Conservation (phyloP, 2,329 filamentous ascomycete genomes). For the Aureobasidium sp. region DNA sequence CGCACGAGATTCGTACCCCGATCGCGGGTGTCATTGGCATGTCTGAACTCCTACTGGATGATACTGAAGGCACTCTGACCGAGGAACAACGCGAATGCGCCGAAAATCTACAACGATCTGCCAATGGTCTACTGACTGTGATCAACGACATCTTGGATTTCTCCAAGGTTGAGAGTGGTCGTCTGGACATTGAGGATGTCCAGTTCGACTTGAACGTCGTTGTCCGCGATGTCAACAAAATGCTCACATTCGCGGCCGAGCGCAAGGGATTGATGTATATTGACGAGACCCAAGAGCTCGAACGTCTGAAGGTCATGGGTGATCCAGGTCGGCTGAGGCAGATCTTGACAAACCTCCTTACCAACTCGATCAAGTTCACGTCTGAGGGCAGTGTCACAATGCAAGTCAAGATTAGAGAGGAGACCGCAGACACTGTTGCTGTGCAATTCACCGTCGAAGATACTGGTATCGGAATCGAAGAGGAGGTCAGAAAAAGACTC, state of each 20-base stretch:
- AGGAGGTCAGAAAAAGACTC: conserved; percentile 63
- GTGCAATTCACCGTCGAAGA: conserved; percentile 69
- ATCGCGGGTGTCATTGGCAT: conserved; percentile 77
- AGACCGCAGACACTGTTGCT: conserved; percentile 57
- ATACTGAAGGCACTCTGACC: conserved; percentile 45
- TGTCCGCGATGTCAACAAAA: conserved; percentile 73
- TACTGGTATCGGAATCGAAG: conserved; percentile 74
- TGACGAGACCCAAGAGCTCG: conserved; percentile 56
- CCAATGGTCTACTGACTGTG: conserved; percentile 73
- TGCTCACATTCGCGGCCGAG: conserved; percentile 78
- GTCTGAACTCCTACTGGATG: conserved; percentile 66
- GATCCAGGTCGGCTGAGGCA: conserved; percentile 79
- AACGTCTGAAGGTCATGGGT: conserved; percentile 69
- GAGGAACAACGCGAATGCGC: conserved; percentile 68
- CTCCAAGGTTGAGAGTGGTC: conserved; percentile 75
- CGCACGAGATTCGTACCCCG: conserved; percentile 42
- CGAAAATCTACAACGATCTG: conserved; percentile 71
- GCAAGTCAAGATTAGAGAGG: conserved; percentile 55
- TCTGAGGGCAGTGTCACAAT: conserved; percentile 62
- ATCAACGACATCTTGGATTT: conserved; percentile 91
- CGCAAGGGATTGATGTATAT: conserved; percentile 70
- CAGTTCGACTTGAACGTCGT: conserved; percentile 70
- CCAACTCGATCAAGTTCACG: conserved; percentile 71
- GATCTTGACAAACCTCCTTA: conserved; percentile 72
- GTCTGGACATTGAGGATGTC: conserved; percentile 71